Evolutionary conservation across 108 stramenopile genomes (phyloP), one percentile per base, ranked within the genome.

Genomic region (Nitzschia sp.): DNA sequence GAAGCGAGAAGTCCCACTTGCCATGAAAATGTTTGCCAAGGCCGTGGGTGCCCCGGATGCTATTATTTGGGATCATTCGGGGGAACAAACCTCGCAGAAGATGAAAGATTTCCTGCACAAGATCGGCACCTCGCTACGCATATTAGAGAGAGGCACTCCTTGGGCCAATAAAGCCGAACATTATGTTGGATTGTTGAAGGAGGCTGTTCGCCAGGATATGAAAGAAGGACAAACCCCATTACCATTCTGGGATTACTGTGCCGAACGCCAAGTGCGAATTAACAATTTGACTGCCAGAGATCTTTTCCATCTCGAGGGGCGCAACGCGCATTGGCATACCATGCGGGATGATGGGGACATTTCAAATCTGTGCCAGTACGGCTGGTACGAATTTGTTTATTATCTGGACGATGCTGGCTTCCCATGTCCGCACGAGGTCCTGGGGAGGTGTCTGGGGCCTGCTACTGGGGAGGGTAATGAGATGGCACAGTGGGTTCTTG

Each of bases 371-470:
- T 59, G 60, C 28, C 42, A 72, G 13, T 82, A 67, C 66, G 71
- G 54, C 24, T 87, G 70, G 70, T 83, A 84, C 46, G 71, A 82
- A 32, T 87, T n/a, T n/a, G n/a, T n/a, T n/a, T n/a, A n/a, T n/a
- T n/a, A n/a, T n/a, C n/a, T n/a, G n/a, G n/a, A n/a, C 74, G 81
- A 45, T 66, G 2, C 67, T 15, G 15, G 15, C 38, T 42, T 11
- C 38, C 38, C 38, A 11, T 15, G 8, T 11, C 38, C 38, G 8
- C 8, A 42, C 8, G 38, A 42, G 38, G 11, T 42, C 38, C 38
- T 42, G 29, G 73, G 79, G 0, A 51, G 78, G 0, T 62, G 46
- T 21, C 62, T 85, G 31, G 78, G 25, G n/a, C n/a, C n/a, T n/a
- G n/a, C n/a, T n/a, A n/a, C n/a, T n/a, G n/a, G n/a, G n/a, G n/a